Base-by-base conservation (phyloP, 164 flowering plant species). In the Echeveria elegans region DNA sequence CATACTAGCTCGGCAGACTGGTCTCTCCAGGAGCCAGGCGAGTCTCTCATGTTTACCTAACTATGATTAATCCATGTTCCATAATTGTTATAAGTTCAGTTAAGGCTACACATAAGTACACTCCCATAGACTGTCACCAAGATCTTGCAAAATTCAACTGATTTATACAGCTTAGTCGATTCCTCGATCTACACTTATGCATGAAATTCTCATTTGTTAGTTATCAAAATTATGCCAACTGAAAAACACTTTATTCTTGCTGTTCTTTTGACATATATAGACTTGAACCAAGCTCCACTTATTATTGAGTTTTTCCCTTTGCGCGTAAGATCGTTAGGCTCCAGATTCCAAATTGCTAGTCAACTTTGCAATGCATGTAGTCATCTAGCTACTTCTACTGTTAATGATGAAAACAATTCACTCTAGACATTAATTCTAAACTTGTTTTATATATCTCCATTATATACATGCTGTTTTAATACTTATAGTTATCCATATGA, bases 1-100 rank as follows among this genome's bases (percentile, higher is more conserved):
- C 76, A 86, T 92, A 24, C 71, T 92, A 76, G 97, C 98, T 53
- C 88, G 96, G 80, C 97, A 92, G 79, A 88, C 98, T 1, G 97
- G 98, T 61, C 96, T 92, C 69, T 87, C 97, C 24, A 85, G 96
- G 84, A 84, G 97, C 83, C 98, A 92, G 89, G 98, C 75, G 88
- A 15, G 87, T 83, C 82, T 30, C 26, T 29, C 28, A 19, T 56
- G 2, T 11, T 19, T 26, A 10, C n/a, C n/a, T n/a, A n/a, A n/a
- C n/a, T n/a, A n/a, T n/a, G n/a, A n/a, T n/a, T n/a, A n/a, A n/a
- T n/a, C n/a, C n/a, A n/a, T n/a, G n/a, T n/a, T n/a, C n/a, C n/a
- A n/a, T n/a, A n/a, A n/a, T n/a, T n/a, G n/a, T n/a, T n/a, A n/a
- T 1, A 19, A 4, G 10, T 6, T 50, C 11, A 1, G 7, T 7